Conservation (phyloP, 2,329 filamentous ascomycete genomes). For the Atkinsonella hypoxylon region DNA sequence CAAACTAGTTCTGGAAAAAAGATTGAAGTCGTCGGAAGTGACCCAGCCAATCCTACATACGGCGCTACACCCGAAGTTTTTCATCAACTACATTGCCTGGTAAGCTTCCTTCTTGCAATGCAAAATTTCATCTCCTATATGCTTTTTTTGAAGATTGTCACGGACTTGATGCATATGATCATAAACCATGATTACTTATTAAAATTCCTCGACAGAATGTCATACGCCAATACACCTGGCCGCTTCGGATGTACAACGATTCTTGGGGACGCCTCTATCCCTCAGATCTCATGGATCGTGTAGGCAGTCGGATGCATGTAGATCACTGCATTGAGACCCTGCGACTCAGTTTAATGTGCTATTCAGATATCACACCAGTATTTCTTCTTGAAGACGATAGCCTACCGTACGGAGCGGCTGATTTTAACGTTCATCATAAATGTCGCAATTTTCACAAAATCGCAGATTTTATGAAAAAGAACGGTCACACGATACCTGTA, state of each 20-base stretch:
- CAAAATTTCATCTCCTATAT: too few relatives aligned
- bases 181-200: too few relatives aligned
- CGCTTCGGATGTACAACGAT: slow-evolving; percentile 1
- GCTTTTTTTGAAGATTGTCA: too few relatives aligned
- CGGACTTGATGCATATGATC: too few relatives aligned
- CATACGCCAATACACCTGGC: slow-evolving; percentile 3
- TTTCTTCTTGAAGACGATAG: neutral
- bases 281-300: neutral
- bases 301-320: neutral
- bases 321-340: slow-evolving; percentile 4
- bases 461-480: neutral
- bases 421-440: slow-evolving; percentile 3
- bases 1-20: neutral
- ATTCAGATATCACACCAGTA: slow-evolving; percentile 2
- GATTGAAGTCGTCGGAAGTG: neutral
- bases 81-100: slow-evolving; percentile 3
- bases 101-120: too few relatives aligned
- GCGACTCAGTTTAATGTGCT: slow-evolving; percentile 4
- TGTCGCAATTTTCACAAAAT: slow-evolving; percentile 2
- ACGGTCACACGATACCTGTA: neutral
- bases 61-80: neutral
- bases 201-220: neutral
- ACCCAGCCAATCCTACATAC: slow-evolving; percentile 1
- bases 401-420: neutral
- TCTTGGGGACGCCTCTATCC: slow-evolving; percentile 2